phyloP scores from a whole-genome alignment of 2,329 filamentous ascomycete species.

The Diaporthe humulicola region DNA sequence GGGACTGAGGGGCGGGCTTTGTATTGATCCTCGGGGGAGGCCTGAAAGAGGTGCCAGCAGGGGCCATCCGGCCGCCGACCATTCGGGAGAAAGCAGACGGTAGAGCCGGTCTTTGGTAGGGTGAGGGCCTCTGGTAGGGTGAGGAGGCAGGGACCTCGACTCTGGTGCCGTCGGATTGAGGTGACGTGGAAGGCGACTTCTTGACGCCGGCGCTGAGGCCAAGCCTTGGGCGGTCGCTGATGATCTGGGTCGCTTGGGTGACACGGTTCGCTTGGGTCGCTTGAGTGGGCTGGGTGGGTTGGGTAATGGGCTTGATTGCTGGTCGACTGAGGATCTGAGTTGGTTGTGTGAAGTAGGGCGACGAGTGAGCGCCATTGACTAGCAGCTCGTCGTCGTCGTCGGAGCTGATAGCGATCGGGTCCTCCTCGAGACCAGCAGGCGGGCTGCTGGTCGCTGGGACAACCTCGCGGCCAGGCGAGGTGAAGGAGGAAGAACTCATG shows the following conservation, averaged over 20 bases:
- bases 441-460: constrained; percentile 30
- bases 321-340: constrained; percentile 40
- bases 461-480: constrained; percentile 32
- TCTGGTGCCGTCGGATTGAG: constrained; percentile 41
- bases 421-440: constrained; percentile 10
- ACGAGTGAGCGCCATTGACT: constrained; percentile 43
- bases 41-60: constrained; percentile 80
- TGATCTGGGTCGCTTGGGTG: constrained; percentile 51
- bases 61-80: constrained; percentile 68
- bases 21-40: constrained; percentile 43
- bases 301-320: constrained; percentile 39
- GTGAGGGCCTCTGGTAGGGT: constrained; percentile 68
- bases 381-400: constrained; percentile 34
- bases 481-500: constrained; percentile 37
- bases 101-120: constrained; percentile 41
- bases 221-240: constrained; percentile 54
- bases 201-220: constrained; percentile 30
- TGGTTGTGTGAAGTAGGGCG: constrained; percentile 58
- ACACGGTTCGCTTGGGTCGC: constrained; percentile 55
- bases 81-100: constrained; percentile 36
- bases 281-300: constrained; percentile 58
- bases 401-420: constrained; percentile 31
- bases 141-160: constrained; percentile 94
- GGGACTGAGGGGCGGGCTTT: constrained; percentile 40
- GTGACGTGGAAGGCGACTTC: constrained; percentile 1